These are phyloP conservation scores for Coemansia asiatica DNA, from an alignment of 192 early-diverging fungal genomes.

Conservation along the genomic window DNA sequence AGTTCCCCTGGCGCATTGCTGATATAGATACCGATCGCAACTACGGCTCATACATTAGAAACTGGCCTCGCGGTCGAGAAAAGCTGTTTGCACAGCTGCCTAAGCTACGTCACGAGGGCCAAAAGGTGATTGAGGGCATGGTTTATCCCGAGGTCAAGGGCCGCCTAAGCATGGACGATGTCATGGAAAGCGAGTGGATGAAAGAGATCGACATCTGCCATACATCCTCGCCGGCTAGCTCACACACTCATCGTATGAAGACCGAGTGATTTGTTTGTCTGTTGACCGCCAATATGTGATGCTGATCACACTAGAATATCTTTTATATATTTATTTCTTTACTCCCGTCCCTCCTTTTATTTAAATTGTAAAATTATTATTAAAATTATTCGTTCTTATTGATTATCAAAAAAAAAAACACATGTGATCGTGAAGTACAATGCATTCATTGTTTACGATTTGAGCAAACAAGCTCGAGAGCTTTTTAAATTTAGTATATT, in stretches of 20 bases:
- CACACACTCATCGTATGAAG: slow-evolving; percentile 46
- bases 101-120: slow-evolving; percentile 57
- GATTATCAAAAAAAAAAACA: no score
- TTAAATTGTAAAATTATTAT: slow-evolving; percentile 1
- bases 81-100: slow-evolving; percentile 61
- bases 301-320: not conserved
- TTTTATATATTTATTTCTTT: not conserved
- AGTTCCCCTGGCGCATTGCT: slow-evolving; percentile 69
- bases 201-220: slow-evolving; percentile 63
- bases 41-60: slow-evolving; percentile 59
- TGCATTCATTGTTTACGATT: not conserved
- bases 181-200: slow-evolving; percentile 77
- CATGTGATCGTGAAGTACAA: not conserved
- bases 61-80: slow-evolving; percentile 54
- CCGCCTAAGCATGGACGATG: slow-evolving; percentile 64
- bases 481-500: no score
- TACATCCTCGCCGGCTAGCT: slow-evolving; percentile 14
- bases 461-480: no score
- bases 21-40: slow-evolving; percentile 57
- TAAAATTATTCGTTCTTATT: not conserved
- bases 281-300: not conserved
- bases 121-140: slow-evolving; percentile 63
- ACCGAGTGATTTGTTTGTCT: slow-evolving; percentile 11
- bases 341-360: no score
- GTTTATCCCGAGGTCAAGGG: slow-evolving; percentile 61